Base-by-base conservation (phyloP, 78 protist species). In the Cavenderia fasciculata region DNA sequence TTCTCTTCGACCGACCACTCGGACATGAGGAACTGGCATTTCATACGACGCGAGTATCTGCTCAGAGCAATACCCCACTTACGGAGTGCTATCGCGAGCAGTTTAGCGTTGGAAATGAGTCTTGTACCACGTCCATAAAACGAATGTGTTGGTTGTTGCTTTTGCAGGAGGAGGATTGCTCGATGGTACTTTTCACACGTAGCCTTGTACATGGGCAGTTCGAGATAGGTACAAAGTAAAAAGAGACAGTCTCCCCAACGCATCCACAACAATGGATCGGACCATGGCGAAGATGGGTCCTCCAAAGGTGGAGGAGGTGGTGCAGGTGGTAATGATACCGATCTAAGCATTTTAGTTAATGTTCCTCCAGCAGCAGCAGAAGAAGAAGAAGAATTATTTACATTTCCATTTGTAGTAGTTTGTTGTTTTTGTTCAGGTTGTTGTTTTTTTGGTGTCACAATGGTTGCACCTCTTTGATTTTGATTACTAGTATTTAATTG, bases 31-130 rank as follows among this genome's bases (percentile, higher is more conserved):
- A 79, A 79, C 38, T 79, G 88, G 66, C 88, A 66, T 21, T 79
- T 79, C 88, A 79, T 79, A 8, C 88, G 27, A 29, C 88, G 46
- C 40, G 66, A 49, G 41, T 79, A 79, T 66, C 88, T 79, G 29
- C 88, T 79, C 59, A 79, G 23, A 54, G 88, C 31, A 46, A 79
- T 79, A 41, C 88, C 88, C 88, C 88, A 79, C 56, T 79, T 79
- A 41, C 88, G 46, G 12, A 79, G 59, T 11, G 59, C 88, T 6
- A 49, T 79, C 11, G 88, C 74, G 54, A 79, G 47, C 21, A 19
- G 38, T 29, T 79, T 66, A 11, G 54, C n/a, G n/a, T n/a, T n/a
- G n/a, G n/a, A n/a, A n/a, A n/a, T n/a, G n/a, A n/a, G n/a, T n/a
- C n/a, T 66, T 27, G 34, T 52, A 4, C 7, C 14, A 56, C 5